Evolutionary conservation across 139 green algal genomes (phyloP), one percentile per base, ranked within the genome.

Genomic region (Coccomyxa sp.): DNA sequence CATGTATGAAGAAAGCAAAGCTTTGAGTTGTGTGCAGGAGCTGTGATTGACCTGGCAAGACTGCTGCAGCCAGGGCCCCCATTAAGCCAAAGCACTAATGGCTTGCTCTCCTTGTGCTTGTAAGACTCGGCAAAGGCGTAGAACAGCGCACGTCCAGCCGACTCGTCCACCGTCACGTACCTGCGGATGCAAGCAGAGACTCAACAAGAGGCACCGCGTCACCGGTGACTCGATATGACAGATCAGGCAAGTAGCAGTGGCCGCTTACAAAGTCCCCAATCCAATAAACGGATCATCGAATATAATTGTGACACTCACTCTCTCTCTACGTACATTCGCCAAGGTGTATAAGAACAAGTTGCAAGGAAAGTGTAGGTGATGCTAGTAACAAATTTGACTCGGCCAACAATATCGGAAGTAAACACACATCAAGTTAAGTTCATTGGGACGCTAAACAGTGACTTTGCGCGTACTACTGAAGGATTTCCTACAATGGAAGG

Each of bases 51-150:
- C 28, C 30, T n/a, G 28, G 59, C 86, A 76, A 85, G 76, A 57
- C 80, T 87, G 80, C 51, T 82, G 83, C 83, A 89, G n/a, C 86
- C 83, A 15, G 83, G 86, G 67, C 86, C 83, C 16, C 83, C 80
- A 81, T 97, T 97, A 13, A 97, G 90, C 92, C 92, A 97, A 38
- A 97, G 83, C 57, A 95, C 80, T 45, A 97, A 76, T 0, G 93
- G 90, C 1, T 90, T 86, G 13, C 79, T 0, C 3, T 76, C 79
- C 4, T 79, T 51, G 17, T 82, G 31, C 25, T 38, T 30, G 27
- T 60, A 60, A 11, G 86, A 84, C 86, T 94, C 89, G 13, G 84
- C 89, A 82, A 96, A 90, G 0, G 88, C 75, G 67, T 96, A 97
- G 84, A 94, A 97, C 30, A 97, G 84, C 9, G 90, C 85, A 15